Conservation (phyloP, 148 eudicot species). For the Rhododendron mucronatum region DNA sequence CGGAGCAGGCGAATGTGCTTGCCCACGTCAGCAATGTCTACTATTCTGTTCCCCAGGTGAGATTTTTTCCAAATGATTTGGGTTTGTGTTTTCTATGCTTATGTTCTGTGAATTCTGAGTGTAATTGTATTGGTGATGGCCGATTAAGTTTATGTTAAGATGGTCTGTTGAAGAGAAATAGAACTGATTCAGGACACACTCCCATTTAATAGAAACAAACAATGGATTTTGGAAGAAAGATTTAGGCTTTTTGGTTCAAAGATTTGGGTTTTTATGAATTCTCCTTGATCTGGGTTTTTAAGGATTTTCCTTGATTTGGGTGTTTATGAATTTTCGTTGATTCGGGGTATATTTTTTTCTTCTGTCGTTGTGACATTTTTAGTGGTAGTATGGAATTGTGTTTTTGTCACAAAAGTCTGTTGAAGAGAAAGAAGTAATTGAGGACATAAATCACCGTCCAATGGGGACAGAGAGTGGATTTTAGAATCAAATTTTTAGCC, state of each 20-base stretch:
- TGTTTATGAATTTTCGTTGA: not conserved
- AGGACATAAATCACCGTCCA: not conserved
- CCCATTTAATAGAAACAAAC: not conserved
- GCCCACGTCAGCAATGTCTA: constrained; percentile 81
- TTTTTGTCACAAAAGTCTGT: not conserved
- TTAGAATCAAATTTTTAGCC: not conserved
- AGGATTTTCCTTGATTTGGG: not conserved
- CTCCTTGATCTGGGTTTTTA: not conserved
- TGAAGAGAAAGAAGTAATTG: not conserved
- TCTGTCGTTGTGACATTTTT: not conserved
- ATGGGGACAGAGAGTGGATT: not conserved
- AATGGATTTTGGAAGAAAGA: not conserved
- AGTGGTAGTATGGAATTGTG: not conserved
- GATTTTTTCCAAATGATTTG: not conserved
- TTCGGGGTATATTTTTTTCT: not conserved
- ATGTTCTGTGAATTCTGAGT: not conserved
- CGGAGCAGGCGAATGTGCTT: constrained; percentile 43
- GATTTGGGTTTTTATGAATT: not conserved
- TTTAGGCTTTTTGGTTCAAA: not conserved
- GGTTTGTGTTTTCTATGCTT: not conserved
- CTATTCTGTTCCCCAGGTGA: constrained; percentile 70
- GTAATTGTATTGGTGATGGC: not conserved
- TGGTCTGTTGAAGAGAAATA: not conserved
- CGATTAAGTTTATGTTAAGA: not conserved
- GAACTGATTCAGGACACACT: not conserved